These are phyloP conservation scores for Pelargonium citronellum DNA, from an alignment of 441 rosid genomes.

Conservation along the genomic window DNA sequence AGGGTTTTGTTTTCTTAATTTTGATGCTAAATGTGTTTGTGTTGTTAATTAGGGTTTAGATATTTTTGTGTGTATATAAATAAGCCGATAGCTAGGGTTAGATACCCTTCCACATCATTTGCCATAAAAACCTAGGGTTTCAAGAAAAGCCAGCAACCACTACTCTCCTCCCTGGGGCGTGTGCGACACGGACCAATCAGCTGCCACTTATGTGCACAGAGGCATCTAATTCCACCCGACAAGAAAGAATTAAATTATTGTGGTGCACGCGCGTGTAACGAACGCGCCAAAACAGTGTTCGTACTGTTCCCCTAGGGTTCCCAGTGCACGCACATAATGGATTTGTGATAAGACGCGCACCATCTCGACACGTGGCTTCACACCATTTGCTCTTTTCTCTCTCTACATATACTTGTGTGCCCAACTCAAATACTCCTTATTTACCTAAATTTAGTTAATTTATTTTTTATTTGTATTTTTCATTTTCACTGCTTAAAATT, in stretches of 20 bases:
- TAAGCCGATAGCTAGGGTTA: background rate
- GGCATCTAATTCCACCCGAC: slow-evolving; percentile 34
- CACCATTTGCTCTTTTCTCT: slow-evolving; percentile 27
- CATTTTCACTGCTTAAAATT: too few relatives aligned
- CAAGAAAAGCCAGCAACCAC: slow-evolving; percentile 1
- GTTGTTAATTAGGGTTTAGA: too few relatives aligned
- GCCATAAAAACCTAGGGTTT: slow-evolving; percentile 26
- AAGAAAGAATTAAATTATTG: slow-evolving; percentile 10
- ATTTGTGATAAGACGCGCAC: slow-evolving; percentile 68
- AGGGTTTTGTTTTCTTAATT: too few relatives aligned
- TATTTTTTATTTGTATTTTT: background rate
- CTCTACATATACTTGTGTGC: background rate
- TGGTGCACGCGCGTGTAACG: slow-evolving; percentile 24
- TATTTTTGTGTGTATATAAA: too few relatives aligned
- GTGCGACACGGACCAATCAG: slow-evolving; percentile 25
- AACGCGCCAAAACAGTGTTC: slow-evolving; percentile 27
- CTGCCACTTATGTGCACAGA: slow-evolving; percentile 26
- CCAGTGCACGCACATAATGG: slow-evolving; percentile 26
- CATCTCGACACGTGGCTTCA: slow-evolving; percentile 32
- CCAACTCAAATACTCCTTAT: background rate
- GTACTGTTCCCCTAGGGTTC: background rate
- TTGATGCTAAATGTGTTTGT: too few relatives aligned
- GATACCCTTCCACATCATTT: slow-evolving; percentile 6
- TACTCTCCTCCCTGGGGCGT: slow-evolving; percentile 20
- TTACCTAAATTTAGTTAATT: background rate